These are phyloP conservation scores for Stagonosporopsis tanaceti DNA, from an alignment of 2,329 filamentous ascomycete genomes.

Conservation along the genomic window DNA sequence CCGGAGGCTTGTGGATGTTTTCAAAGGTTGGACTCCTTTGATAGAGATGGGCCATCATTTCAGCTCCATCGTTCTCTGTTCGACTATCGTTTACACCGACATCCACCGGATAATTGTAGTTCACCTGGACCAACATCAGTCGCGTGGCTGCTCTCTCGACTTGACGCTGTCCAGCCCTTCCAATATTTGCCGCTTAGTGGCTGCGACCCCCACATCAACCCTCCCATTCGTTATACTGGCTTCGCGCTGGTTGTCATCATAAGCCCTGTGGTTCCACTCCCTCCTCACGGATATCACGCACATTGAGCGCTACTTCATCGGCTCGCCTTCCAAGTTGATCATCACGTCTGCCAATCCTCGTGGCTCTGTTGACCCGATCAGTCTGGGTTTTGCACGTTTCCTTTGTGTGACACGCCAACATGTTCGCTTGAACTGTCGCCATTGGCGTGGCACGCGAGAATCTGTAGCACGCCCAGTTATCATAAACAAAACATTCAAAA, in stretches of 20 bases:
- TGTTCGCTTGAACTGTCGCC: neutral
- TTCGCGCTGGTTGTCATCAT: constrained; percentile 1
- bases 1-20: constrained; percentile 12
- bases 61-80: constrained; percentile 12
- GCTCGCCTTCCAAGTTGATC: constrained; percentile 15
- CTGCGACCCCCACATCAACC: neutral
- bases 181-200: neutral
- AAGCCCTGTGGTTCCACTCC: constrained; percentile 16
- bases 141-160: neutral
- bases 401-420: neutral
- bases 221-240: constrained; percentile 8
- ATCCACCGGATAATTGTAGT: constrained; percentile 20
- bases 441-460: neutral
- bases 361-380: constrained; percentile 11
- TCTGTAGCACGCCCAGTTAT: constrained; percentile 1
- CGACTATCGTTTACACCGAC: constrained; percentile 17
- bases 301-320: constrained; percentile 11
- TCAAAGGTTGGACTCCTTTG: constrained; percentile 17
- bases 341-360: neutral
- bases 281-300: constrained; percentile 12
- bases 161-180: neutral
- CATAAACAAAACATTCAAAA: neutral
- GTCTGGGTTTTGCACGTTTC: constrained; percentile 3
- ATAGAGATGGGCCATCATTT: constrained; percentile 12
- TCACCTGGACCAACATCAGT: constrained; percentile 1